Percentiles rank a stretch among this genome's conserved stretches.
These are phyloP conservation scores for Vinca minor DNA, from an alignment of 257 asterid genomes.

Conservation along the genomic window DNA sequence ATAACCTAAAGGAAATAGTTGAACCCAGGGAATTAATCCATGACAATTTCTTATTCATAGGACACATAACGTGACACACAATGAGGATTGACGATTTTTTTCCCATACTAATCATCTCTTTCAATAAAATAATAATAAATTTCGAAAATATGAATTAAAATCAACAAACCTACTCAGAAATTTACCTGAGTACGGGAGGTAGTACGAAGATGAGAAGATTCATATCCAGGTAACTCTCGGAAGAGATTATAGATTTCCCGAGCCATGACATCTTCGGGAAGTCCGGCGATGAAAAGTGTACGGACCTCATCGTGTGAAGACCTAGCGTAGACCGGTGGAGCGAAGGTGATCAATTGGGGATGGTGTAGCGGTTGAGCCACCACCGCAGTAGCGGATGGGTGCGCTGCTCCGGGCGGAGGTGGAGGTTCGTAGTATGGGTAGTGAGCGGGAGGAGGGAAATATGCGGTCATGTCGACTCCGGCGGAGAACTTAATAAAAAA, in stretches of 20 bases:
- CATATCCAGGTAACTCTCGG: constrained; percentile 88
- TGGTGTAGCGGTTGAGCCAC: constrained; percentile 38
- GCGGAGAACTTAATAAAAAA: constrained; percentile 12
- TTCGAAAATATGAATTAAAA: background rate
- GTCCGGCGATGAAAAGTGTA: constrained; percentile 89
- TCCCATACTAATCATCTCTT: background rate
- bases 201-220: constrained; percentile 80
- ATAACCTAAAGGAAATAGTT: no score
- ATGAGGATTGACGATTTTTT: no score
- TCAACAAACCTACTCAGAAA: background rate
- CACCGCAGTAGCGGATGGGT: constrained; percentile 31
- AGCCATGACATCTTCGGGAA: constrained; percentile 86
- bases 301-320: constrained; percentile 65
- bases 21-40: no score
- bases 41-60: no score
- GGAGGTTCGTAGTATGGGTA: constrained; percentile 56
- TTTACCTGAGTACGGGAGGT: constrained; percentile 65
- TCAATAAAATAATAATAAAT: background rate
- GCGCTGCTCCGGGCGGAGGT: constrained; percentile 42
- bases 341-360: no score
- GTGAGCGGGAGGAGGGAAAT: constrained; percentile 61
- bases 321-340: constrained; percentile 40
- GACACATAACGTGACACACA: no score
- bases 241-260: constrained; percentile 84
- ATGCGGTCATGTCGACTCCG: constrained; percentile 51